Evolutionary conservation across 352 stramenopile species (phyloP).

Genomic region (Phytophthora litchii): DNA sequence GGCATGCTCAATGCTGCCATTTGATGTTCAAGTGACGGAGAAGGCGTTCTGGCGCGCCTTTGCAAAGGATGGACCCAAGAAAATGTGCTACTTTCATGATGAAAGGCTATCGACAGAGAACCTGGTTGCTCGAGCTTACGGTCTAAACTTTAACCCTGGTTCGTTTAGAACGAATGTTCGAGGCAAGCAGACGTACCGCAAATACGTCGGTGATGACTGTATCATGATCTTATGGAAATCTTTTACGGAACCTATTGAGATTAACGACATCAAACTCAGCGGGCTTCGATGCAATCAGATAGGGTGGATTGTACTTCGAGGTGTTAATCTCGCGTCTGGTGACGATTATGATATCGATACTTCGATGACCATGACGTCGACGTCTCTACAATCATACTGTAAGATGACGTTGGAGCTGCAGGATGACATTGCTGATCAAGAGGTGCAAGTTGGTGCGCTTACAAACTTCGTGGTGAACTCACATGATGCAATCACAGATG

Average conservation of each 20-base stretch:
- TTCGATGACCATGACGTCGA: constrained; percentile 27
- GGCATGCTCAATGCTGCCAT: constrained; percentile 42
- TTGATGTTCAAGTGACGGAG: constrained; percentile 34
- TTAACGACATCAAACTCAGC: constrained; percentile 38
- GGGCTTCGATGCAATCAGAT: constrained; percentile 41
- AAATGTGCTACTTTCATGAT: constrained; percentile 42
- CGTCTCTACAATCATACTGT: constrained; percentile 59
- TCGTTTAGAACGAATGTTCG: constrained; percentile 41
- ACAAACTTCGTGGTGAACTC: constrained; percentile 54
- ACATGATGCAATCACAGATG: constrained; percentile 37
- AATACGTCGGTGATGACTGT: constrained; percentile 40
- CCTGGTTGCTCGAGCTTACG: constrained; percentile 36
- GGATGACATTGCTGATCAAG: constrained; percentile 54
- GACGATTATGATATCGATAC: constrained; percentile 5
- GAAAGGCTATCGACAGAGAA: constrained; percentile 37
- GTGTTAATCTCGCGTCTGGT: constrained; percentile 4
- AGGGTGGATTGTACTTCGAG: constrained; percentile 37
- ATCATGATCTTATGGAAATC: constrained; percentile 56
- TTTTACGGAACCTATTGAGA: constrained; percentile 47
- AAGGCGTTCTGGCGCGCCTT: constrained; percentile 47
- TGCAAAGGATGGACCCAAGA: constrained; percentile 31
- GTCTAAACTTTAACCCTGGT: constrained; percentile 30
- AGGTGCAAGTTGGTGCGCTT: constrained; percentile 43
- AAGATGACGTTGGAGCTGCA: constrained; percentile 54
- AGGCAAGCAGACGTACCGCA: constrained; percentile 53